Evolutionary conservation across 2,329 filamentous ascomycete species (phyloP).

Genomic region (Byssothecium circinans): DNA sequence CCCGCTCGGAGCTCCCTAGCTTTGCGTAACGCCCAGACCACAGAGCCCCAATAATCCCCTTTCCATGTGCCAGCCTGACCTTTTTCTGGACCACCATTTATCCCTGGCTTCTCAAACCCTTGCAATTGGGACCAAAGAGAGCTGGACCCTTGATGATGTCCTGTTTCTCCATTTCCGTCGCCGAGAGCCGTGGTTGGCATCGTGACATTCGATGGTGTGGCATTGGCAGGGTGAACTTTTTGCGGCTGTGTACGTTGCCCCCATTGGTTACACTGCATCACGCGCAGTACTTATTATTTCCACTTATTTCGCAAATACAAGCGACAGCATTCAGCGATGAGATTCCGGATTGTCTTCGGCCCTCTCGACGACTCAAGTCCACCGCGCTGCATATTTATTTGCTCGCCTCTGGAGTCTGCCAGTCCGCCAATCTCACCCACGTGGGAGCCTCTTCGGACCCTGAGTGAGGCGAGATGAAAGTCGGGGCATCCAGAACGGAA

Average conservation of each 20-base stretch:
- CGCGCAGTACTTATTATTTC: conserved; percentile 17
- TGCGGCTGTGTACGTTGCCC: conserved; percentile 16
- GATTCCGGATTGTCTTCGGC: conserved; percentile 9
- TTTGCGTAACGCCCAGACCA: conserved; percentile 13
- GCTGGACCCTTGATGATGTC: conserved; percentile 19
- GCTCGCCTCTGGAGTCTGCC: too few relatives aligned
- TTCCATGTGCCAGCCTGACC: not conserved
- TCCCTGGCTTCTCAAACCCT: not conserved
- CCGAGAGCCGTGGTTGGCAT: conserved; percentile 25
- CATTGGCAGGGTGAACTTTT: conserved; percentile 21
- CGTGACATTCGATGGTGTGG: conserved; percentile 26
- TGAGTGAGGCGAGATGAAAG: conserved; percentile 20
- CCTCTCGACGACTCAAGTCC: conserved; percentile 18
- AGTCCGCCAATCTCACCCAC: conserved; percentile 23
- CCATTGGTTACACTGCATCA: conserved; percentile 20
- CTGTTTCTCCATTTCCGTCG: conserved; percentile 16
- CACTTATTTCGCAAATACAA: conserved; percentile 14
- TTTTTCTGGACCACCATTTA: not conserved
- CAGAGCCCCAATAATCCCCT: conserved; percentile 8
- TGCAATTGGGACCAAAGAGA: conserved; percentile 11
- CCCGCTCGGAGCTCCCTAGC: conserved; percentile 28
- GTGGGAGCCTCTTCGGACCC: conserved; percentile 29
- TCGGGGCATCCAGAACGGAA: conserved; percentile 24
- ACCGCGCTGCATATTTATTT: conserved; percentile 19
- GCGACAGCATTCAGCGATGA: conserved; percentile 8